Evolutionary conservation across 345 rosid species (phyloP), one percentile per base, ranked within the genome.

Genomic region (Kandelia obovata): DNA sequence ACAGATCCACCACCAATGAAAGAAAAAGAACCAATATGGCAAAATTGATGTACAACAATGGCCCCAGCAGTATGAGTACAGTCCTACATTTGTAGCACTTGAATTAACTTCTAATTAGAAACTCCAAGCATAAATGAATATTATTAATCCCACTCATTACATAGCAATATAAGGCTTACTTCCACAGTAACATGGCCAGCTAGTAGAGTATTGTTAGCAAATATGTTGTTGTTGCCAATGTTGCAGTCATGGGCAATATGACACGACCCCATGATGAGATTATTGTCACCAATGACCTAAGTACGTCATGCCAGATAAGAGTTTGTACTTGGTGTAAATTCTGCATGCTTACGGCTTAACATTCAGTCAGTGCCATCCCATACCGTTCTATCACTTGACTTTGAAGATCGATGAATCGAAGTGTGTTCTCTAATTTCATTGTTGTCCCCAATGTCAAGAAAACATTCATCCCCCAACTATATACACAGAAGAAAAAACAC

Each of bases 221-320:
- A 88, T 67, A 95, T 91, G 87, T 95, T 95, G 79, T 51, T 69
- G 83, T 86, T 84, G 20, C 99, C 96, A 49, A 89, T 87, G 77
- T 85, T 87, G 80, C 97, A 95, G 79, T 92, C 99, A 77, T 91
- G 99, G 35, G 97, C 99, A 73, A 95, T 82, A 77, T 91, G 99
- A 75, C 99, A 88, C 49, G 99, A 88, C 4, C 97, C 99, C 99
- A 95, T 95, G 73, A 95, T 81, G 66, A 95, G 91, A 79, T 95
- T 95, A 81, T 84, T 86, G 73, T 87, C 75, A 59, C 97, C 97
- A 73, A 95, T 85, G 21, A 89, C 95, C 99, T 95, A 74, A 71
- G 73, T 2, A 67, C 4, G 47, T 6, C 47, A 65, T 58, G 39
- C 60, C 32, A 11, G 55, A 75, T 31, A 73, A 43, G 70, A 73